Conservation (phyloP, 2,329 filamentous ascomycete genomes). For the Elsinoe fawcettii region DNA sequence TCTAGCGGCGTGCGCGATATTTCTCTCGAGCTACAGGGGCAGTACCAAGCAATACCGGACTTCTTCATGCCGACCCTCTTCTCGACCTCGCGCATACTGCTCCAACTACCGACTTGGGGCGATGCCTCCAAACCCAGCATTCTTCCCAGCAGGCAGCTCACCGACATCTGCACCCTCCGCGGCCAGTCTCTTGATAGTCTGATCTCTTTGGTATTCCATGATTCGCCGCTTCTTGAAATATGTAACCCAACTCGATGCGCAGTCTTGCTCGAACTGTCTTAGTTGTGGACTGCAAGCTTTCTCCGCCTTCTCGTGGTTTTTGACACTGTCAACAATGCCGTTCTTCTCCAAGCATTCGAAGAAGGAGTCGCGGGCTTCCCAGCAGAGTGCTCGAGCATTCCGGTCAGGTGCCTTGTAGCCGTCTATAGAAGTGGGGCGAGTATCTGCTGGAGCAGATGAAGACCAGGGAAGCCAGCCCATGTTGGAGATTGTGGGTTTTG, state of each 20-base stretch:
- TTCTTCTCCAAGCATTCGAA: slow-evolving; percentile 79
- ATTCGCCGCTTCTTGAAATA: slow-evolving; percentile 98
- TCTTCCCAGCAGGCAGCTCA: background rate
- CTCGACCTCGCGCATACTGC: too few species aligned
- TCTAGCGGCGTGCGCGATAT: too few species aligned
- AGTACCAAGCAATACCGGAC: too few species aligned
- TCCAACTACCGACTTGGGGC: background rate
- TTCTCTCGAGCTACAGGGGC: too few species aligned
- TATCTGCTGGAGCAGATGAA: background rate
- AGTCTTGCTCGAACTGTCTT: slow-evolving; percentile 70
- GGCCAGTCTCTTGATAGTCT: slow-evolving; percentile 64
- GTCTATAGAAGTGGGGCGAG: slow-evolving; percentile 27
- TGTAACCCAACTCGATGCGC: slow-evolving; percentile 87
- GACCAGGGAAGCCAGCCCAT: slow-evolving; percentile 33
- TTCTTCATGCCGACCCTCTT: too few species aligned
- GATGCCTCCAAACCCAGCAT: slow-evolving; percentile 1
- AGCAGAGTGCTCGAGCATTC: slow-evolving; percentile 73
- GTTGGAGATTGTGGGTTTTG: background rate
- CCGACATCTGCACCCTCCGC: slow-evolving; percentile 34
- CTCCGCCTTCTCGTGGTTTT: slow-evolving; percentile 46
- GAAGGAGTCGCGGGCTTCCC: slow-evolving; percentile 80
- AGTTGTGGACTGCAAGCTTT: slow-evolving; percentile 51
- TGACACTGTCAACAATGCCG: slow-evolving; percentile 68
- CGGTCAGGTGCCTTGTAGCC: slow-evolving; percentile 76
- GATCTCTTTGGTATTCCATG: slow-evolving; percentile 79